Conservation (phyloP, 202 grass and related monocot species). For the Miscanthus sacchariflorus region DNA sequence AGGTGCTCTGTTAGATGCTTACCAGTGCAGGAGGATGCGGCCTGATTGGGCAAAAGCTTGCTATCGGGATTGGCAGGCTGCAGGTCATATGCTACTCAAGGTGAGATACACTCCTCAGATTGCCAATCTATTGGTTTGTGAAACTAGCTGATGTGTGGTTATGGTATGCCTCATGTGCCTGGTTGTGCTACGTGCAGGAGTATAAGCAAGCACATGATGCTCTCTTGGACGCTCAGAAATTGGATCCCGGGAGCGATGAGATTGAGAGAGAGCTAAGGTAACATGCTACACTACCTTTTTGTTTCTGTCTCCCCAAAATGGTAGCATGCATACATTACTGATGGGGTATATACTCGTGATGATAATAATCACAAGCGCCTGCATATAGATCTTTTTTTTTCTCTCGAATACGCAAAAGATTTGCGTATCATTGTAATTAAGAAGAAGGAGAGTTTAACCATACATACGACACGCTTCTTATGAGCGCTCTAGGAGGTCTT, state of each 20-base stretch:
- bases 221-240: constrained; percentile 25
- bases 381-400: too few species aligned
- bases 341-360: too few species aligned
- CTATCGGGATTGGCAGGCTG: constrained; percentile 32
- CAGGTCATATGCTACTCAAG: constrained; percentile 53
- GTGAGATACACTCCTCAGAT: neutral
- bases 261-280: constrained; percentile 39
- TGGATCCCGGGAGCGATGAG: constrained; percentile 24
- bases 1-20: constrained; percentile 51
- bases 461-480: too few species aligned
- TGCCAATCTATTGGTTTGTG: neutral
- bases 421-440: too few species aligned
- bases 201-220: constrained; percentile 42
- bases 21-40: constrained; percentile 39
- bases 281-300: neutral
- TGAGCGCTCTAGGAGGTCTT: too few species aligned
- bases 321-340: too few species aligned
- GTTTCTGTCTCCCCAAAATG: neutral
- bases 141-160: too few species aligned
- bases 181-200: constrained; percentile 7
- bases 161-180: neutral
- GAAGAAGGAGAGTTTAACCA: too few species aligned
- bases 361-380: too few species aligned
- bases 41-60: constrained; percentile 56
- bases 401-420: too few species aligned